phyloP scores from a whole-genome alignment of 768 basidiomycete genomes.

The Hemileccinum impolitum region DNA sequence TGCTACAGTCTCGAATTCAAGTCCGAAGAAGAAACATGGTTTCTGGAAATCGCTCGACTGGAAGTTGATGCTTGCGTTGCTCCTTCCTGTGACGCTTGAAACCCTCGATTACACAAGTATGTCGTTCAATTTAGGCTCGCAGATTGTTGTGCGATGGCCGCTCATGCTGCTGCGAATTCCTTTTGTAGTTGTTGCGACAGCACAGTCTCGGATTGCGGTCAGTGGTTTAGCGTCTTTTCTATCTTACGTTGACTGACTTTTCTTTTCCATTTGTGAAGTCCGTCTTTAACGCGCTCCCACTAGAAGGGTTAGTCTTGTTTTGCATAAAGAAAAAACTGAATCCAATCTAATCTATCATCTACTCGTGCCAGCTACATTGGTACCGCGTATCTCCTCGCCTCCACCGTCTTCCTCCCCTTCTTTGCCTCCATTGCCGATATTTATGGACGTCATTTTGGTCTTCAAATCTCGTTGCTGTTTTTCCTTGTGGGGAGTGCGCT shows the following conservation, averaged over 20 bases:
- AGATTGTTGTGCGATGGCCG: no score
- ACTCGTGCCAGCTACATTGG: slow-evolving; percentile 40
- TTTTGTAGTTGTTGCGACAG: slow-evolving; percentile 46
- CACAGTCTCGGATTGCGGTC: slow-evolving; percentile 50
- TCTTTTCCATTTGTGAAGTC: slow-evolving; percentile 13
- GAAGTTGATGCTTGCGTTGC: slow-evolving; percentile 34
- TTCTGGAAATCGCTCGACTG: slow-evolving; percentile 30
- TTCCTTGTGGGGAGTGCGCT: slow-evolving; percentile 47
- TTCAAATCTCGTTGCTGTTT: slow-evolving; percentile 42
- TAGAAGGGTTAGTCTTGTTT: slow-evolving; percentile 20
- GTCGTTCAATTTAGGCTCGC: not conserved
- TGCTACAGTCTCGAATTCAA: not conserved
- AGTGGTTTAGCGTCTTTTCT: slow-evolving; percentile 3
- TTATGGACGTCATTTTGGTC: slow-evolving; percentile 46
- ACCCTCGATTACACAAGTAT: slow-evolving; percentile 30
- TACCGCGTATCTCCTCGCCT: slow-evolving; percentile 47
- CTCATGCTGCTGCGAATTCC: not conserved
- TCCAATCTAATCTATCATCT: not conserved
- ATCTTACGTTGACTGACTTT: not conserved
- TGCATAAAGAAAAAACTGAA: not conserved
- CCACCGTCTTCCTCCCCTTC: slow-evolving; percentile 51
- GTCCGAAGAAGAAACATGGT: slow-evolving; percentile 6
- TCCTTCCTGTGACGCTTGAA: slow-evolving; percentile 42
- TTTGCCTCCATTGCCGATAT: slow-evolving; percentile 50
- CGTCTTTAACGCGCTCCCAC: slow-evolving; percentile 26